Evolutionary conservation across 768 basidiomycete genomes (phyloP).

Genomic region (Suillus tomentosus): DNA sequence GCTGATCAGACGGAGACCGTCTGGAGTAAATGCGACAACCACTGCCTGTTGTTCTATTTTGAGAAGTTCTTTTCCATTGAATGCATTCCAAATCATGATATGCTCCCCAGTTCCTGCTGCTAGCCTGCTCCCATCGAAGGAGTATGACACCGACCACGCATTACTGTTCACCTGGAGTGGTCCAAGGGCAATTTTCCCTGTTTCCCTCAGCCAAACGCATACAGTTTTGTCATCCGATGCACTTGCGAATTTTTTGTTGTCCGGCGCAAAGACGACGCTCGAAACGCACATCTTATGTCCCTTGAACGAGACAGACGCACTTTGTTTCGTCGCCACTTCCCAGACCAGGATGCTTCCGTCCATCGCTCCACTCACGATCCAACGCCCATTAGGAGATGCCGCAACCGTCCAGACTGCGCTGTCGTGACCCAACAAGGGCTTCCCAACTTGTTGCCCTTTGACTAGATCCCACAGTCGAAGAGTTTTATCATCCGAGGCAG

Average conservation of each 20-base stretch:
- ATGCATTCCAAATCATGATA: neutral
- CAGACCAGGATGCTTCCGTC: neutral
- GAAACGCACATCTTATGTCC: conserved; percentile 14
- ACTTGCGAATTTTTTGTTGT: neutral
- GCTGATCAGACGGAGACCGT: neutral
- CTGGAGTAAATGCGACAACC: neutral
- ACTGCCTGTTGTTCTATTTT: neutral
- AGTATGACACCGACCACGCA: conserved; percentile 4
- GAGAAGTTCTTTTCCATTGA: neutral
- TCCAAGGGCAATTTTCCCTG: neutral
- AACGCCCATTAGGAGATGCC: neutral
- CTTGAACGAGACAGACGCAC: conserved; percentile 38
- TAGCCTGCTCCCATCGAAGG: conserved; percentile 10
- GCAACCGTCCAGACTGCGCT: neutral
- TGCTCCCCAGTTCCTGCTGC: conserved; percentile 12
- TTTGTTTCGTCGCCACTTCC: conserved; percentile 58
- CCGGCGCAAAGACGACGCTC: conserved; percentile 93
- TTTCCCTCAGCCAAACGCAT: neutral
- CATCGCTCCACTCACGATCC: conserved; percentile 2
- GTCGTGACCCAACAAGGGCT: conserved; percentile 10
- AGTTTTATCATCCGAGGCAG: conserved; percentile 15
- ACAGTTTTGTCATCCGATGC: neutral
- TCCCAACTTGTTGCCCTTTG: conserved; percentile 8
- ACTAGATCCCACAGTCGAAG: conserved; percentile 11
- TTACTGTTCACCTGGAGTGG: neutral